phyloP scores from a whole-genome alignment of 176 grass and related monocot genomes.

The Bromus sterilis region DNA sequence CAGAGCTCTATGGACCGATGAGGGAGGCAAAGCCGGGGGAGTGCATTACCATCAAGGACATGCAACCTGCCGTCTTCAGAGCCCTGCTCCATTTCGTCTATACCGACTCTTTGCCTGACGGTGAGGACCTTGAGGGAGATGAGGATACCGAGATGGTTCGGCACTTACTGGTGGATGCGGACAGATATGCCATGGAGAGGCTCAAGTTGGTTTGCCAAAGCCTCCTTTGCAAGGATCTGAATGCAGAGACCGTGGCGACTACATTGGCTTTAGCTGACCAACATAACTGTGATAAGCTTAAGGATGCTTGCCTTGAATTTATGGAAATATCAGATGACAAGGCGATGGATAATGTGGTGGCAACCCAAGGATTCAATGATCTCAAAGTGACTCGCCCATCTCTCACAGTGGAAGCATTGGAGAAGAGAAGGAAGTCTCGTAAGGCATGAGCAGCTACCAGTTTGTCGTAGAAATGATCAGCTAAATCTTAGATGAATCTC shows the following conservation, averaged over 20 bases:
- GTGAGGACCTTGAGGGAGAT: neutral
- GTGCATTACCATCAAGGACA: constrained; percentile 12
- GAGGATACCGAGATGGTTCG: neutral
- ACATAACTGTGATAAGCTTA: neutral
- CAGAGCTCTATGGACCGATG: constrained; percentile 17
- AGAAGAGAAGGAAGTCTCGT: neutral
- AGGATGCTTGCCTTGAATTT: neutral
- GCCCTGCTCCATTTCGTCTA: constrained; percentile 21
- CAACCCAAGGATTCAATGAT: neutral
- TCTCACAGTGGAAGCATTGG: neutral
- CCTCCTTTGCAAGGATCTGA: neutral
- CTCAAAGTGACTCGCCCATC: neutral
- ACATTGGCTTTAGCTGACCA: constrained; percentile 18
- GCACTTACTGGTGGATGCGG: constrained; percentile 3
- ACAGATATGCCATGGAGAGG: constrained; percentile 13
- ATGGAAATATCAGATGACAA: neutral
- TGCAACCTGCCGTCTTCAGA: constrained; percentile 6
- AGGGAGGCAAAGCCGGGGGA: neutral
- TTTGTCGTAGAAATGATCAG: neutral
- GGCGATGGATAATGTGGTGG: neutral
- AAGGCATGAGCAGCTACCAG: neutral
- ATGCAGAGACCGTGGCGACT: neutral
- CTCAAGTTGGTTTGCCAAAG: neutral
- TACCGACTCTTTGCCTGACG: neutral
- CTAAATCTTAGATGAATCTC: neutral